phyloP scores from a whole-genome alignment of 345 rosid genomes.

The Theobroma cacao region DNA sequence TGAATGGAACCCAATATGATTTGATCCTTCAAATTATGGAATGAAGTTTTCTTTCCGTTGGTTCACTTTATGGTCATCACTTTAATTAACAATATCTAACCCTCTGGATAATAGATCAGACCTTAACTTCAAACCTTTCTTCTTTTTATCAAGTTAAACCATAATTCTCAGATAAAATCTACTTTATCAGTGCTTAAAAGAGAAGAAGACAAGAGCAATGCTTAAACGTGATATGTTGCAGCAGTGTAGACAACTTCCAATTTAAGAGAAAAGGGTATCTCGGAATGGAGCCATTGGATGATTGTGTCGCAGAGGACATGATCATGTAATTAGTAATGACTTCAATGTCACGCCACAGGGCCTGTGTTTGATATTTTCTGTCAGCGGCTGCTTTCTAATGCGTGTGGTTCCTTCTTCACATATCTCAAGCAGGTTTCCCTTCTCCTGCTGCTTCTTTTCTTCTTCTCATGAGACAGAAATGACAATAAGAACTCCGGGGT shows the following conservation, averaged over 20 bases:
- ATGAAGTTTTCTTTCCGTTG: background rate
- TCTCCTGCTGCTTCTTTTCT: background rate
- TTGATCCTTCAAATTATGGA: background rate
- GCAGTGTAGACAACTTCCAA: background rate
- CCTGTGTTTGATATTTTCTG: conserved; percentile 3
- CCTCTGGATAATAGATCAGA: too few relatives aligned
- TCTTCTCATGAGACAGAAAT: background rate
- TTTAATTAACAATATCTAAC: background rate
- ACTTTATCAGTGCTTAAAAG: background rate
- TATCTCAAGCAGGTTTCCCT: background rate
- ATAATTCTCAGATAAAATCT: background rate
- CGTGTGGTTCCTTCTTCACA: background rate
- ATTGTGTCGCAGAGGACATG: conserved; percentile 30
- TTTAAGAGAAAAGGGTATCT: conserved; percentile 15
- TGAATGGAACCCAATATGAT: background rate
- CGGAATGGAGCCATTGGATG: conserved; percentile 20
- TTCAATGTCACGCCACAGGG: conserved; percentile 20
- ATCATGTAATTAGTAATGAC: conserved; percentile 20
- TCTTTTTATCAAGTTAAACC: background rate
- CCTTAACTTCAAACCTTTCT: background rate
- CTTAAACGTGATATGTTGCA: background rate
- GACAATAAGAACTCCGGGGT: background rate
- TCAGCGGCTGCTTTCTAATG: background rate
- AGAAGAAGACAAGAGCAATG: background rate
- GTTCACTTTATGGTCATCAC: background rate